A percentile compares a stretch with the other conserved stretches of the same genome.
phyloP scores from a whole-genome alignment of 2,329 filamentous ascomycete genomes.

The Curvularia sp. region DNA sequence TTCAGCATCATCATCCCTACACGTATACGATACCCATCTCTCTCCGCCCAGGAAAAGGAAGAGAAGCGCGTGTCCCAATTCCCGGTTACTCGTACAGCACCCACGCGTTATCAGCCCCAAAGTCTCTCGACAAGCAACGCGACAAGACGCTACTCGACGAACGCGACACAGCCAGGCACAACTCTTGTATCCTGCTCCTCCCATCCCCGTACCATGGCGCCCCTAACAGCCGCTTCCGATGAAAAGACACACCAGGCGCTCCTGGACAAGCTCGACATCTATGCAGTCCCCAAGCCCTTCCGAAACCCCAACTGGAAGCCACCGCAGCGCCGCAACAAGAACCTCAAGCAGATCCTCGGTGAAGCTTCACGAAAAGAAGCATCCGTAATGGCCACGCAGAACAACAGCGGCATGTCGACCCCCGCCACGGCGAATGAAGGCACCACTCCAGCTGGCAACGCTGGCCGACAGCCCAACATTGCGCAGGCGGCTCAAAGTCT shows the following conservation, averaged over 20 bases:
- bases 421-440: slow-evolving; percentile 53
- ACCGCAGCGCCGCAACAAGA: slow-evolving; percentile 96
- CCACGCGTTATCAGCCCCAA: not conserved
- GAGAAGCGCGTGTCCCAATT: not conserved
- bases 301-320: slow-evolving; percentile 91
- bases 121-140: slow-evolving; percentile 3
- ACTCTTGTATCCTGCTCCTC: not conserved
- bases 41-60: not conserved
- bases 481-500: slow-evolving; percentile 88
- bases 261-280: slow-evolving; percentile 90
- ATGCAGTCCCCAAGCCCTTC: slow-evolving; percentile 85
- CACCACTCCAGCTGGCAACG: slow-evolving; percentile 66
- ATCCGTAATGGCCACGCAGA: slow-evolving; percentile 82
- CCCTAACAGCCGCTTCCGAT: slow-evolving; percentile 73
- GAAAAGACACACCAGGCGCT: slow-evolving; percentile 81
- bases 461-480: slow-evolving; percentile 69
- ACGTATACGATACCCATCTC: not conserved
- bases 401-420: slow-evolving; percentile 80
- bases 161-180: slow-evolving; percentile 1
- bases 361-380: slow-evolving; percentile 89
- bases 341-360: slow-evolving; percentile 93
- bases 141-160: slow-evolving; percentile 1
- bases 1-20: slow-evolving; percentile 10
- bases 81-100: not conserved
- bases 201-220: slow-evolving; percentile 56